Percentiles rank a stretch among this genome's conserved stretches.
phyloP scores from a whole-genome alignment of 306 rosid species.

The Glycine soja region DNA sequence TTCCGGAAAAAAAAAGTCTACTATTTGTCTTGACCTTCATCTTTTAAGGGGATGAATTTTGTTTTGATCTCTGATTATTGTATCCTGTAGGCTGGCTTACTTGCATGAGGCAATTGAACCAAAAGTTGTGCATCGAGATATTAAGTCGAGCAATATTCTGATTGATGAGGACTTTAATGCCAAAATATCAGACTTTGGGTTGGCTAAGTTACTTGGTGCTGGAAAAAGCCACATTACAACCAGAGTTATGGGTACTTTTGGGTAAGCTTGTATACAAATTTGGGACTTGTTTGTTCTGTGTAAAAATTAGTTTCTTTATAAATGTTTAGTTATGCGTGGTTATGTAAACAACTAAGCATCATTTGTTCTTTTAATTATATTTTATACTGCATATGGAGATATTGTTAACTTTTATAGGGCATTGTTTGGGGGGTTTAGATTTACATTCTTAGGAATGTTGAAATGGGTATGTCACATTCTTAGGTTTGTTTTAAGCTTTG shows the following conservation, averaged over 20 bases:
- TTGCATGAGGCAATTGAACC: constrained; percentile 60
- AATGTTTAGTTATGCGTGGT: not conserved
- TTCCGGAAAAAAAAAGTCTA: constrained; percentile 6
- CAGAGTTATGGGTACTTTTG: constrained; percentile 95
- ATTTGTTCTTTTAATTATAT: not conserved
- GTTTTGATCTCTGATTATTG: constrained; percentile 37
- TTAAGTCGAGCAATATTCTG: constrained; percentile 51
- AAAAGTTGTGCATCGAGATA: constrained; percentile 50
- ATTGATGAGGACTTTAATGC: constrained; percentile 48
- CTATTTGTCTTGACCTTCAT: constrained; percentile 1
- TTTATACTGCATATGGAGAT: not conserved
- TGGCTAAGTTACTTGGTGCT: constrained; percentile 49
- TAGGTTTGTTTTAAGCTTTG: not conserved
- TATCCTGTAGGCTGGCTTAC: constrained; percentile 73
- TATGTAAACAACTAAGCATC: not conserved
- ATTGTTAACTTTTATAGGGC: not conserved
- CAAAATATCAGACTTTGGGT: constrained; percentile 48
- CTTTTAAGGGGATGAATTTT: not conserved
- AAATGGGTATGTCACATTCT: not conserved
- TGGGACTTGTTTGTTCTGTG: not conserved
- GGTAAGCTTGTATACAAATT: constrained; percentile 61
- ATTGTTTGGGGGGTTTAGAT: not conserved
- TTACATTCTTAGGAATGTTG: not conserved
- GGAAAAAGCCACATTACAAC: constrained; percentile 88
- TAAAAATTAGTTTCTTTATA: constrained; percentile 2